Conservation (phyloP, 371 early-diverging fungal genomes). For the Mucor plumbeus region DNA sequence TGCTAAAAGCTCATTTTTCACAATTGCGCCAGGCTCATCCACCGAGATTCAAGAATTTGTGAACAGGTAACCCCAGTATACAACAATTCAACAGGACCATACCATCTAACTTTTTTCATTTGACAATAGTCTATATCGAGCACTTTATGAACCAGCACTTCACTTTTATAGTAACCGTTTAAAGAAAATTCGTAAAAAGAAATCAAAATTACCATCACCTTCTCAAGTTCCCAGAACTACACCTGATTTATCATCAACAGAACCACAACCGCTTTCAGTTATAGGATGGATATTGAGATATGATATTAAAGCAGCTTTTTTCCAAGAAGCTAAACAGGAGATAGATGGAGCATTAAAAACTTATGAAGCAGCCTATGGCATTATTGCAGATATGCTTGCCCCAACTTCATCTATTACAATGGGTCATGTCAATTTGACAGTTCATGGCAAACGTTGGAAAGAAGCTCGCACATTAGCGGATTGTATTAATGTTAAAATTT, state of each 20-base stretch:
- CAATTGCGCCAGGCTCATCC: constrained; percentile 54
- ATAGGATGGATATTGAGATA: constrained; percentile 85
- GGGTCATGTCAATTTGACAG: constrained; percentile 50
- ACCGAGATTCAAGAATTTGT: constrained; percentile 70
- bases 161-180: constrained; percentile 77
- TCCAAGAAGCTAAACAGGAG: constrained; percentile 82
- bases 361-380: constrained; percentile 75
- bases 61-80: constrained; percentile 52
- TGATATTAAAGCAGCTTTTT: constrained; percentile 79
- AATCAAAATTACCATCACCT: constrained; percentile 63
- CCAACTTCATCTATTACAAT: constrained; percentile 52
- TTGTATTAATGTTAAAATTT: constrained; percentile 80
- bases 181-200: constrained; percentile 75
- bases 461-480: constrained; percentile 70
- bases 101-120: too few relatives aligned
- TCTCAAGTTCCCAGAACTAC: constrained; percentile 37
- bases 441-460: constrained; percentile 63
- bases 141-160: constrained; percentile 69
- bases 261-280: constrained; percentile 53
- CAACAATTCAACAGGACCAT: too few relatives aligned
- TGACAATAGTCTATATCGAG: constrained; percentile 60
- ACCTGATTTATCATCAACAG: constrained; percentile 35
- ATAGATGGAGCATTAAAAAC: constrained; percentile 76
- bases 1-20: constrained; percentile 65
- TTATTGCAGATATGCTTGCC: constrained; percentile 68